These are phyloP conservation scores for Tetrahymena elliotti DNA, from an alignment of 73 alveolate species.

Conservation along the genomic window DNA sequence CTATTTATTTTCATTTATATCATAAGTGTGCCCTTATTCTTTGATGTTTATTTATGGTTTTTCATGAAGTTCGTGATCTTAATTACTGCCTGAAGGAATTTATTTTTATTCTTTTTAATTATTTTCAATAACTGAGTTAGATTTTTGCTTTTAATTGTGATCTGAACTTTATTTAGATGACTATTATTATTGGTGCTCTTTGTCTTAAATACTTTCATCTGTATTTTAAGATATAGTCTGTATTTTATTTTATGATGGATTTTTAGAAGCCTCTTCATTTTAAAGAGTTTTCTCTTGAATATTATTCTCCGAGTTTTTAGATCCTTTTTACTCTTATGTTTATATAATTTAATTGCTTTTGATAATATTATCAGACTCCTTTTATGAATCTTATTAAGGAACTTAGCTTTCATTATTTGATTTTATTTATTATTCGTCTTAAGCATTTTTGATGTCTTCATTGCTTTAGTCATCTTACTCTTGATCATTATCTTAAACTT, in stretches of 20 bases:
- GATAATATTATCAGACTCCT: background rate
- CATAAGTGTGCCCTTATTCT: background rate
- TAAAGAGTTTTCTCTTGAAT: background rate
- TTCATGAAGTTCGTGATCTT: background rate
- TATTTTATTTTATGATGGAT: no score
- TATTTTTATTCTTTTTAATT: no score
- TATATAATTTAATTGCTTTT: no score
- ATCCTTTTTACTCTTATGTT: background rate
- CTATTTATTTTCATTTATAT: background rate
- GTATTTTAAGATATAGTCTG: background rate
- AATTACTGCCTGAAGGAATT: background rate
- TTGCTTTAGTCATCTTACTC: no score
- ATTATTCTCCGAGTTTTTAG: background rate
- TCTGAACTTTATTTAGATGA: background rate
- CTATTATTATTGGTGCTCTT: background rate
- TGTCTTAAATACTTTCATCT: background rate
- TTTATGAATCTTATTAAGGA: background rate
- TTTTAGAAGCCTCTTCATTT: background rate
- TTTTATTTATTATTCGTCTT: background rate
- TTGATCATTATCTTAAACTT: background rate
- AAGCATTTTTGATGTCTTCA: background rate
- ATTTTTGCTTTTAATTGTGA: no score
- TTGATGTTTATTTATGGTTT: background rate
- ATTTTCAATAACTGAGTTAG: background rate
- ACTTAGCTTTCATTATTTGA: background rate